phyloP scores from a whole-genome alignment of 208 protist genomes.

The Porcisia deanei region DNA sequence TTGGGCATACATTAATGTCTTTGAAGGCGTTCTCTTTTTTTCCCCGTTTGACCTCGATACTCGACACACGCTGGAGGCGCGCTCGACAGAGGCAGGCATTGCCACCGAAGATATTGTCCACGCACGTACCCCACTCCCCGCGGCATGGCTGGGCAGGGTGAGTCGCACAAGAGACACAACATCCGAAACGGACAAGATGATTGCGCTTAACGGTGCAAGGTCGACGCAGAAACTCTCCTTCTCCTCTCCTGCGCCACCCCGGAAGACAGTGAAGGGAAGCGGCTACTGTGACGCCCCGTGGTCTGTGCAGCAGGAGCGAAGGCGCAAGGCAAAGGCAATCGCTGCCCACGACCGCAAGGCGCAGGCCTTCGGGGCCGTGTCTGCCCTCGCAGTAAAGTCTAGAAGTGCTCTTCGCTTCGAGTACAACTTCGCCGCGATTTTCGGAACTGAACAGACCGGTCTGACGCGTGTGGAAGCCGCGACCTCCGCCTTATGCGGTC shows the following conservation, averaged over 20 bases:
- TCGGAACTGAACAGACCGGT: neutral
- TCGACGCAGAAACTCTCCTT: neutral
- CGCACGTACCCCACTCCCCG: constrained; percentile 50
- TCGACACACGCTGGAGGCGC: constrained; percentile 19
- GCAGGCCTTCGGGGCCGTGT: constrained; percentile 35
- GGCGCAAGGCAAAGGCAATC: constrained; percentile 10
- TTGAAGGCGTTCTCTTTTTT: constrained; percentile 17
- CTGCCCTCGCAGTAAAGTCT: neutral
- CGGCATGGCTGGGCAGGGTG: constrained; percentile 36
- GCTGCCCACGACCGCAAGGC: constrained; percentile 39
- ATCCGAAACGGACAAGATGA: neutral
- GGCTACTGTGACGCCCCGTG: constrained; percentile 69
- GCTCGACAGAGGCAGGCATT: constrained; percentile 2
- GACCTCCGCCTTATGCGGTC: constrained; percentile 14
- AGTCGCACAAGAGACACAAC: neutral
- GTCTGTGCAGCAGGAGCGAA: constrained; percentile 58
- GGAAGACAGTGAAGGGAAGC: constrained; percentile 45
- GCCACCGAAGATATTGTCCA: constrained; percentile 56
- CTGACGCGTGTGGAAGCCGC: constrained; percentile 8
- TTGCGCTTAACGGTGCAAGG: neutral
- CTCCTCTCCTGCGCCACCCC: neutral
- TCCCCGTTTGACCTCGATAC: constrained; percentile 16
- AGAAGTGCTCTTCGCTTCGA: constrained; percentile 9
- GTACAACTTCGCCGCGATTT: constrained; percentile 7
- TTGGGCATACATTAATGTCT: constrained; percentile 23